These are phyloP conservation scores for Chaetomium sp. DNA, from an alignment of 2,329 filamentous ascomycete genomes.

Conservation along the genomic window DNA sequence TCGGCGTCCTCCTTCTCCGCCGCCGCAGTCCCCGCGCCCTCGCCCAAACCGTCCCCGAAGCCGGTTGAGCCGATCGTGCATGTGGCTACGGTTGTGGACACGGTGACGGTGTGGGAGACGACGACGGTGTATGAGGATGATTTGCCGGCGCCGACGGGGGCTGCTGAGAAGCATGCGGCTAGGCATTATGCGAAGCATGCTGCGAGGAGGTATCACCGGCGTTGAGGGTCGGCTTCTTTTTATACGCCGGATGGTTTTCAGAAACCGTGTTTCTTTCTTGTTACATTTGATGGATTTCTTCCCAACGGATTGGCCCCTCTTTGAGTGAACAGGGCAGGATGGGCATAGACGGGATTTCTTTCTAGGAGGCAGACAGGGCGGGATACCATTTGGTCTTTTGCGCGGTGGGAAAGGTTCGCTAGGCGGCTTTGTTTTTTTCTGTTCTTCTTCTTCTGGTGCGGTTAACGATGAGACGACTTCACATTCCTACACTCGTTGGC, in stretches of 20 bases:
- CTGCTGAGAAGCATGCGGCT: neutral
- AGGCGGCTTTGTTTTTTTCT: too few species aligned
- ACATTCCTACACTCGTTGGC: neutral
- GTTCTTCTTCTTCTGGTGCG: neutral
- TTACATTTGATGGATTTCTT: too few species aligned
- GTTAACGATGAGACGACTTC: conserved; percentile 8
- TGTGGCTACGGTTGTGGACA: conserved; percentile 28
- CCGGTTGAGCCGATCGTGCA: neutral
- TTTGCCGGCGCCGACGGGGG: conserved; percentile 17
- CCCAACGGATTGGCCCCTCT: too few species aligned
- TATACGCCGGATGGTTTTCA: too few species aligned
- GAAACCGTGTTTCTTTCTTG: too few species aligned
- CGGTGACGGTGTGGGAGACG: conserved; percentile 40
- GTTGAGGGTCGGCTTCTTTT: too few species aligned
- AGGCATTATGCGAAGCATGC: conserved; percentile 36
- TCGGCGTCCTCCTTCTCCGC: conserved; percentile 7
- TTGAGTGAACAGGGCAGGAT: too few species aligned
- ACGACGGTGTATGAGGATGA: conserved; percentile 29
- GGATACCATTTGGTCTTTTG: conserved; percentile 5
- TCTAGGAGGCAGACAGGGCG: neutral
- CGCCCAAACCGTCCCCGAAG: neutral
- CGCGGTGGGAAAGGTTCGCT: neutral
- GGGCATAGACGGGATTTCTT: too few species aligned
- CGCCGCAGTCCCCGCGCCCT: neutral
- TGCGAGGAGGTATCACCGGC: too few species aligned